These are phyloP conservation scores for Penicillium fuscoglaucum DNA, from an alignment of 2,329 filamentous ascomycete genomes.

Conservation along the genomic window DNA sequence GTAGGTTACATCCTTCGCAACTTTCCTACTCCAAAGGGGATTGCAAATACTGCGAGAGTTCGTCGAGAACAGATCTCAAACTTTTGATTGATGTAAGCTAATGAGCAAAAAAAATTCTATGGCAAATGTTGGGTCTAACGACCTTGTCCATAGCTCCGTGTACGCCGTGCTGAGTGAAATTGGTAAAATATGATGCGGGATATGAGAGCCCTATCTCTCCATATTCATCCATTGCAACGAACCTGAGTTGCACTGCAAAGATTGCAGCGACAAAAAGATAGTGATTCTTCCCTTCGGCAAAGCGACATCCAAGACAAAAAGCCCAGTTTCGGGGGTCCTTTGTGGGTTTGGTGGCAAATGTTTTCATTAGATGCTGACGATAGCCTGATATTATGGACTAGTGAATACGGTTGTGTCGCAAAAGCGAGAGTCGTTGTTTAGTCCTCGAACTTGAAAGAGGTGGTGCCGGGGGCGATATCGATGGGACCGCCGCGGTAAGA, in stretches of 20 bases:
- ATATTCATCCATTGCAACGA: background rate
- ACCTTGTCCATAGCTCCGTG: constrained; percentile 18
- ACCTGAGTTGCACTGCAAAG: background rate
- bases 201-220: background rate
- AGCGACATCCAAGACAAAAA: constrained; percentile 7
- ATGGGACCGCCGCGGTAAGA: constrained; percentile 87
- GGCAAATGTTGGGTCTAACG: constrained; percentile 1
- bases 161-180: constrained; percentile 21
- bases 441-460: constrained; percentile 89
- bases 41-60: background rate
- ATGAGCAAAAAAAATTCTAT: constrained; percentile 3
- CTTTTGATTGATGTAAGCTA: constrained; percentile 19
- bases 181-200: constrained; percentile 3
- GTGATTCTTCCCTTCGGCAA: background rate
- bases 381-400: constrained; percentile 4
- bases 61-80: constrained; percentile 1
- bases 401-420: background rate
- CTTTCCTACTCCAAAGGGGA: background rate
- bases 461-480: constrained; percentile 74
- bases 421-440: constrained; percentile 45
- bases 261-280: background rate
- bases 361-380: background rate
- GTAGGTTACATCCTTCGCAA: background rate
- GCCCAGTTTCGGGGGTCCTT: background rate
- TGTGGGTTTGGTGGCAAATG: background rate